Evolutionary conservation across 495 filamentous ascomycete genomes (phyloP).

Genomic region (Sordaria brevicollis): DNA sequence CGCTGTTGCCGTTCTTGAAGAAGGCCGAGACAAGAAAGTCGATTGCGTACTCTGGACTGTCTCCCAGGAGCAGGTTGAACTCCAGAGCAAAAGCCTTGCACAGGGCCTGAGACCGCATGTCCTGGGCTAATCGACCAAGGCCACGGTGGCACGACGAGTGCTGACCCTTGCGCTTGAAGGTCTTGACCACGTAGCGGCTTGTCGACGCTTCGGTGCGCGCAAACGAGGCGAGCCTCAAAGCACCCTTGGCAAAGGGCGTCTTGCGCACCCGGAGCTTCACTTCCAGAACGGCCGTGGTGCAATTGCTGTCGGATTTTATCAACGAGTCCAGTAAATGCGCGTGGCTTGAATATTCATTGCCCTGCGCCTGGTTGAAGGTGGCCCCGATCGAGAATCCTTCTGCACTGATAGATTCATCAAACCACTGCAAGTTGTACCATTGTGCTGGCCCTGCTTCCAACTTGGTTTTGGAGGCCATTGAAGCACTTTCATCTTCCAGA

Average conservation of each 20-base stretch:
- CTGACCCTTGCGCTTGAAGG: constrained; percentile 14
- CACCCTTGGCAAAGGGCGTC: constrained; percentile 23
- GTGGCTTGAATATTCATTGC: too few relatives aligned
- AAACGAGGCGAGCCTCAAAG: constrained; percentile 19
- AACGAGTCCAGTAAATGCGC: constrained; percentile 20
- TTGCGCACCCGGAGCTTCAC: constrained; percentile 17
- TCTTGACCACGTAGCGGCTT: constrained; percentile 23
- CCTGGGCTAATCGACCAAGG: constrained; percentile 20
- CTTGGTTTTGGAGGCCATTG: neutral
- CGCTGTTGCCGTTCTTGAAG: constrained; percentile 4
- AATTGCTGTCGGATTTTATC: constrained; percentile 19
- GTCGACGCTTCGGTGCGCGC: constrained; percentile 17
- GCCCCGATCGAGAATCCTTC: constrained; percentile 21
- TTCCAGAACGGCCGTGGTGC: constrained; percentile 13
- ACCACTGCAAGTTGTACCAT: constrained; percentile 20
- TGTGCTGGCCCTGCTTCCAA: constrained; percentile 13
- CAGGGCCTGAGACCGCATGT: constrained; percentile 25
- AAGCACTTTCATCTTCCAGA: constrained; percentile 4
- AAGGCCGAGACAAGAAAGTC: constrained; percentile 28
- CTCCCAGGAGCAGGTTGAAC: constrained; percentile 20
- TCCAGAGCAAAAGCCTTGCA: constrained; percentile 32
- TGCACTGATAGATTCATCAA: constrained; percentile 15
- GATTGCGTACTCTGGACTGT: constrained; percentile 5
- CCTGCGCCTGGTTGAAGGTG: constrained; percentile 3
- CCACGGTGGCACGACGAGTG: neutral